Evolutionary conservation across 805 yeast genomes (phyloP), one percentile per base, ranked within the genome.

Genomic region (Kodamaea fukazawae): DNA sequence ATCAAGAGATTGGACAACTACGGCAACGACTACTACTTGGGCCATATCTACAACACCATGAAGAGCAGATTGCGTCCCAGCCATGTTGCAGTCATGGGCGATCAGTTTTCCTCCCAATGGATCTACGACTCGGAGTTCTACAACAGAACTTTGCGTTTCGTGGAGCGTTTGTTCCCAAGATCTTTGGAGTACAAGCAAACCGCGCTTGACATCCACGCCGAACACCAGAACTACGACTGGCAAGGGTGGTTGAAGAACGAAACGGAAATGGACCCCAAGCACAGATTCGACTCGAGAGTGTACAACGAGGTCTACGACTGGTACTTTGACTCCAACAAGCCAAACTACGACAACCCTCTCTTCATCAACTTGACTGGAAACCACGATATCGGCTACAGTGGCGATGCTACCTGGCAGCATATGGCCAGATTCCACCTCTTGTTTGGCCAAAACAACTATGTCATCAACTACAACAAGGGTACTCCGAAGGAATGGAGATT

Each of bases 341-440:
- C 72, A 22, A 65, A 67, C 48, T 67, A 58, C 14, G 70, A 73
- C 26, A 78, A 77, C 43, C 90, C 87, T 8, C 62, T 86, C 27
- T 78, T 91, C 54, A 75, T 88, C 45, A 93, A 93, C 58, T 67
- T 93, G 34, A 82, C 95, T 1, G 99, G 99, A 2, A 93, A 93
- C 58, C 99, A 93, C 58, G 99, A 93, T 59, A 81, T 91, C 34
- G 99, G 99, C 0, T 91, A 93, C 58, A 78, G 86, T 34, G 98
- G 98, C 0, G 99, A 93, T 61, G 87, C 95, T 29, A 89, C 96
- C 0, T 80, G 81, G 67, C 96, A 87, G 53, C 95, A 95, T 53
- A 78, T 88, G 79, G 78, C 86, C 1, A 71, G 99, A 48, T 93
- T 79, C 65, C 73, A 71, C 40, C 65, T 67, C 29, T 65, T 84